Evolutionary conservation across 2,329 filamentous ascomycete genomes (phyloP).

Genomic region (Didymosphaeria variabile): DNA sequence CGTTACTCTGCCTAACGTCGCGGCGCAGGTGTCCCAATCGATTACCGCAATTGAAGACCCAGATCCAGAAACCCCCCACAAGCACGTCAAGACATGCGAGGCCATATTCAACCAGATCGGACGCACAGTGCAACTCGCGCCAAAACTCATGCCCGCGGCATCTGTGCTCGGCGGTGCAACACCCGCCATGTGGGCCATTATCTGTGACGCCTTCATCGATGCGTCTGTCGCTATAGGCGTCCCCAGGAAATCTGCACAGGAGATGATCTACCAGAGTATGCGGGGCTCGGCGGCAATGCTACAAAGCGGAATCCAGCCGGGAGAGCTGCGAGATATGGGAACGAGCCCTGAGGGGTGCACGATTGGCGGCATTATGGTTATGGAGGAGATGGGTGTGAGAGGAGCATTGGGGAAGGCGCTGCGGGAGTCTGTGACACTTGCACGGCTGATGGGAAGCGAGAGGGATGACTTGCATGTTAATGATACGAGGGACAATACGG

Average conservation of each 20-base stretch:
- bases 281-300: conserved; percentile 40
- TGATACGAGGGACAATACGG: conserved; percentile 45
- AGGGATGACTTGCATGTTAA: conserved; percentile 50
- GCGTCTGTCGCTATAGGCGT: conserved; percentile 41
- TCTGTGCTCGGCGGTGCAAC: conserved; percentile 43
- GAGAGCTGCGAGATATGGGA: conserved; percentile 39
- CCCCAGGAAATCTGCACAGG: conserved; percentile 33
- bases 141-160: conserved; percentile 36
- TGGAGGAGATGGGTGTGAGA: conserved; percentile 43
- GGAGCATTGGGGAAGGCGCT: conserved; percentile 48
- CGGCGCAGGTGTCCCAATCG: conserved; percentile 55
- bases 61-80: conserved; percentile 23
- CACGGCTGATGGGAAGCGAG: conserved; percentile 52
- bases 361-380: conserved; percentile 45
- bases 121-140: conserved; percentile 30
- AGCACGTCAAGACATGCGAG: conserved; percentile 27
- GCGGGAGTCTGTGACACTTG: conserved; percentile 59
- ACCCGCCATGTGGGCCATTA: conserved; percentile 44
- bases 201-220: conserved; percentile 44
- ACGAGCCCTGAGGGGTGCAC: conserved; percentile 45
- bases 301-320: conserved; percentile 39
- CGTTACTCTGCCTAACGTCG: conserved; percentile 57
- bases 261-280: conserved; percentile 46
- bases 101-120: conserved; percentile 38
- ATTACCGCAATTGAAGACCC: conserved; percentile 47